A percentile compares a stretch with the other conserved stretches of the same genome.
These are phyloP conservation scores for Byssoonygena ceratinophila DNA, from an alignment of 2,329 filamentous ascomycete species.

Conservation along the genomic window DNA sequence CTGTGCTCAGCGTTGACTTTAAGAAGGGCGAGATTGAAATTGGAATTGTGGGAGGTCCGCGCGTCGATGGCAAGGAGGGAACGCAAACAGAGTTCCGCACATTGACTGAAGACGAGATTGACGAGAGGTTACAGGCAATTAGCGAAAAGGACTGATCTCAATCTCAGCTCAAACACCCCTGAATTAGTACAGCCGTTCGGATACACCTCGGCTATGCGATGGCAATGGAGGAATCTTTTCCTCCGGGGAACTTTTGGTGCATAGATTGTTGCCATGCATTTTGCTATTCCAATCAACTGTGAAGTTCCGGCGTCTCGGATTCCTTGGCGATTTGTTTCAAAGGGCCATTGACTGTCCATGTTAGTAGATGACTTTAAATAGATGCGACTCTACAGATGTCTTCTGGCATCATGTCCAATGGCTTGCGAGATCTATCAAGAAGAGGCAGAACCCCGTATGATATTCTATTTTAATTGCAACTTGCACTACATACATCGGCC, in stretches of 20 bases:
- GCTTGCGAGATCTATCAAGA: neutral
- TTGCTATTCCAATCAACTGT: constrained; percentile 6
- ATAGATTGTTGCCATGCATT: constrained; percentile 1
- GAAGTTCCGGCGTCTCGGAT: constrained; percentile 8
- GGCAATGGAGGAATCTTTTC: constrained; percentile 3
- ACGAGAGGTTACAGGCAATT: constrained; percentile 94
- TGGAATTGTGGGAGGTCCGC: constrained; percentile 86
- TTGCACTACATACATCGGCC: constrained; percentile 9
- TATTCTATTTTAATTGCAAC: constrained; percentile 12
- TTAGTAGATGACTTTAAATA: constrained; percentile 10
- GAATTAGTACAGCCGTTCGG: neutral
- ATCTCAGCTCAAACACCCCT: constrained; percentile 6
- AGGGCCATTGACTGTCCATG: constrained; percentile 2
- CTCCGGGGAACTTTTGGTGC: neutral
- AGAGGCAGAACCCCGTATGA: constrained; percentile 4
- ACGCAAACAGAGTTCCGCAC: constrained; percentile 70
- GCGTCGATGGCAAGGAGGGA: constrained; percentile 70
- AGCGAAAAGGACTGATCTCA: constrained; percentile 81
- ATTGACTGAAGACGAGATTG: constrained; percentile 94
- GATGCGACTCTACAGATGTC: constrained; percentile 1
- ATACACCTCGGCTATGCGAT: constrained; percentile 1
- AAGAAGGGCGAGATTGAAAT: constrained; percentile 99
- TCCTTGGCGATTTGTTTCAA: constrained; percentile 7
- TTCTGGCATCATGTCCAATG: constrained; percentile 1
- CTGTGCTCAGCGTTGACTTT: constrained; percentile 95